Evolutionary conservation across 1,139 yeast genomes (phyloP).

Genomic region (Pichia kudriavzevii): DNA sequence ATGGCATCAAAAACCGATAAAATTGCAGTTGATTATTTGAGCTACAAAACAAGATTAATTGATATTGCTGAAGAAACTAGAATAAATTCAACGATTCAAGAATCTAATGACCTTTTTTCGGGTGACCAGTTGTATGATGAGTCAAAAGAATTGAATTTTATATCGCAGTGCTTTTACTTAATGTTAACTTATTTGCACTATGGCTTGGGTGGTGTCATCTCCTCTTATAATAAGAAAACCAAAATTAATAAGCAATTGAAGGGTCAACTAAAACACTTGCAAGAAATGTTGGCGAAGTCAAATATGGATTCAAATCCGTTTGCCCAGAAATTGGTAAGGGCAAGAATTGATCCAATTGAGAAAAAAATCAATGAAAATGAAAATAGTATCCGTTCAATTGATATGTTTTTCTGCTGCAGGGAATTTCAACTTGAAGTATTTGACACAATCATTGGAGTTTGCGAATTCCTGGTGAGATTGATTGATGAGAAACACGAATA

Average conservation of each 20-base stretch:
- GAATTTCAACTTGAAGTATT: conserved; percentile 57
- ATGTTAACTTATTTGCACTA: conserved; percentile 76
- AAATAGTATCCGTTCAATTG: conserved; percentile 46
- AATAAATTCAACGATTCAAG: conserved; percentile 65
- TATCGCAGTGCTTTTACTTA: conserved; percentile 80
- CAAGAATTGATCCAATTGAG: conserved; percentile 25
- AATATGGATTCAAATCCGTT: conserved; percentile 25
- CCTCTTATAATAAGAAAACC: conserved; percentile 49
- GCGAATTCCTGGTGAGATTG: conserved; percentile 60
- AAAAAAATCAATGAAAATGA: conserved; percentile 28
- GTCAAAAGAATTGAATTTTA: conserved; percentile 51
- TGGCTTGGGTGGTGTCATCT: conserved; percentile 76
- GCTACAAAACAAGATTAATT: conserved; percentile 38
- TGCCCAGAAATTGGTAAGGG: conserved; percentile 26
- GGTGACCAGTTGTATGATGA: conserved; percentile 15
- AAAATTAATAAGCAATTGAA: conserved; percentile 45
- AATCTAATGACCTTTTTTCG: conserved; percentile 55
- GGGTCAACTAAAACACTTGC: conserved; percentile 43
- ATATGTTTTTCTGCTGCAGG: conserved; percentile 51
- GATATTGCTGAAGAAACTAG: conserved; percentile 78
- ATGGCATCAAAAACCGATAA: conserved; percentile 55
- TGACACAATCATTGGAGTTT: conserved; percentile 70
- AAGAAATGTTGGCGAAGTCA: conserved; percentile 26
- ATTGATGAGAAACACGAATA: conserved; percentile 64
- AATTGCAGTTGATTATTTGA: conserved; percentile 63